Percentiles rank a stretch among this genome's conserved stretches.
These are phyloP conservation scores for Neopestalotiopsis sp. DNA, from an alignment of 2,329 filamentous ascomycete species.

Conservation along the genomic window DNA sequence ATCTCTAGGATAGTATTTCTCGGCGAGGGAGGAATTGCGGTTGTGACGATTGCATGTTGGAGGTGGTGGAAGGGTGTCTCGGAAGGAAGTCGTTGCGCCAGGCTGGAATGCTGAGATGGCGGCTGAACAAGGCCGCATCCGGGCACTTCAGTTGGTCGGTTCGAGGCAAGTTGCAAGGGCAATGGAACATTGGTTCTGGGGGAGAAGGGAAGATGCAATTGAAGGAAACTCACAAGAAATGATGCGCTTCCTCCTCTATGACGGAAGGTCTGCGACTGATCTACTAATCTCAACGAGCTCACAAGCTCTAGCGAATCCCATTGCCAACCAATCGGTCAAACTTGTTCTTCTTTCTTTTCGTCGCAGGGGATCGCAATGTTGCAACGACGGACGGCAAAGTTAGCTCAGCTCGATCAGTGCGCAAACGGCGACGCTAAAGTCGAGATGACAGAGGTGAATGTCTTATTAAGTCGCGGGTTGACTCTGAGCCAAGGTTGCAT, in stretches of 20 bases:
- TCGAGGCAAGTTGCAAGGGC: background rate
- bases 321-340: background rate
- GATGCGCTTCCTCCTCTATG: background rate
- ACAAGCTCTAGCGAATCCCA: conserved; percentile 13
- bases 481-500: background rate
- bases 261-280: conserved; percentile 1
- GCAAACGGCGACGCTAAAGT: background rate
- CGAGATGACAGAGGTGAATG: background rate
- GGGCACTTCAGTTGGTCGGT: background rate
- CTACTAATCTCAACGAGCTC: conserved; percentile 7
- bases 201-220: background rate
- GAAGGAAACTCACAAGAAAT: background rate
- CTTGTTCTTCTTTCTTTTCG: background rate
- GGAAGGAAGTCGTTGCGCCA: background rate
- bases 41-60: no score
- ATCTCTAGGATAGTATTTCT: background rate
- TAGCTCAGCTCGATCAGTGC: background rate
- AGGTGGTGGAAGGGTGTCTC: background rate
- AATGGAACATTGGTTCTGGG: no score
- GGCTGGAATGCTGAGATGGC: background rate
- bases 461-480: background rate
- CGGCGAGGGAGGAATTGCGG: no score
- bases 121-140: background rate
- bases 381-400: background rate
- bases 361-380: background rate